A percentile compares a stretch with the other conserved stretches of the same genome.
Conservation (phyloP, 345 rosid species). For the Clausena lansium region DNA sequence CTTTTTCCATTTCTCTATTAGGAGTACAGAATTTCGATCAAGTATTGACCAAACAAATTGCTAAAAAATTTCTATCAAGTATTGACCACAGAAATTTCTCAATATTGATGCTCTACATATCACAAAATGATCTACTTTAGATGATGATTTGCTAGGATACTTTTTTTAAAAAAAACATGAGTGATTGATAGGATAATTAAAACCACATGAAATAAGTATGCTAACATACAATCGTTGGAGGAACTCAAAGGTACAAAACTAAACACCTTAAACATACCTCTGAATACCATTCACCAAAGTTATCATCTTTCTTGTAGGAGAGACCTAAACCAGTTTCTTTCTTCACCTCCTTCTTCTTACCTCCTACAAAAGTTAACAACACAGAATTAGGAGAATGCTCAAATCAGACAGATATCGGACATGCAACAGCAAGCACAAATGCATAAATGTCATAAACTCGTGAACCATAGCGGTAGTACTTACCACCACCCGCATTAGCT, state of each 20-base stretch:
- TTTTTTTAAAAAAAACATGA: not conserved
- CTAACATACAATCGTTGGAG: not conserved
- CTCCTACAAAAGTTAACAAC: slow-evolving; percentile 29
- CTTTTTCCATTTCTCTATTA: too few species aligned
- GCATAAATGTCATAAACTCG: not conserved
- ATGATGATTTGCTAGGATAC: not conserved
- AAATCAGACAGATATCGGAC: not conserved
- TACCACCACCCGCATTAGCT: slow-evolving; percentile 15
- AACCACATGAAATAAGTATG: not conserved
- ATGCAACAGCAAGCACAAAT: not conserved
- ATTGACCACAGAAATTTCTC: not conserved
- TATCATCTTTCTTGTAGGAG: slow-evolving; percentile 73
- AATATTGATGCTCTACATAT: not conserved
- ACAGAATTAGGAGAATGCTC: not conserved
- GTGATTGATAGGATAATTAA: not conserved
- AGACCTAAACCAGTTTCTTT: slow-evolving; percentile 93
- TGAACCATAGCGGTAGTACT: not conserved
- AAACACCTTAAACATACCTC: slow-evolving; percentile 53
- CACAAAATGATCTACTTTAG: not conserved
- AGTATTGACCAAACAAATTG: too few species aligned
- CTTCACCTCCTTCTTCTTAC: slow-evolving; percentile 93
- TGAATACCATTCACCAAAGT: slow-evolving; percentile 97
- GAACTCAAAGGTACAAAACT: not conserved
- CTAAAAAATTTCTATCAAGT: not conserved
- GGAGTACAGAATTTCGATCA: too few species aligned